Percentiles rank a stretch among this genome's conserved stretches.
phyloP scores from a whole-genome alignment of 257 asterid genomes.

The Solanum neorickii region DNA sequence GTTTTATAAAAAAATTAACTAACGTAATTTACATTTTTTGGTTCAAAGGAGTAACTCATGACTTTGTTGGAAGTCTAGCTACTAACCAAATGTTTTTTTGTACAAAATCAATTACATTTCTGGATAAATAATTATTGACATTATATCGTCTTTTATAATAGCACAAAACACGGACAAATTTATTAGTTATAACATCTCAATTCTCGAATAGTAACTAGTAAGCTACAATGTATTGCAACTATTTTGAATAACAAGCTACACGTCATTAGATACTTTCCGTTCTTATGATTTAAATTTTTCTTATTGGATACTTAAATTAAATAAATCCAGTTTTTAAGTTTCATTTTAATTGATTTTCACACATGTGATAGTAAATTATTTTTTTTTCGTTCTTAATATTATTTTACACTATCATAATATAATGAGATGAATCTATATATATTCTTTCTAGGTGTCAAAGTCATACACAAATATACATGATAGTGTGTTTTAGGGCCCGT shows the following conservation, averaged over 20 bases:
- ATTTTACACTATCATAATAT: too few relatives aligned
- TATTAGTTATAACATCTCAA: not conserved
- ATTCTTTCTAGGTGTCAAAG: too few relatives aligned
- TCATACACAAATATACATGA: not conserved
- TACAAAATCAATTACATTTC: not conserved
- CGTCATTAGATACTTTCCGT: too few relatives aligned
- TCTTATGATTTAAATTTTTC: too few relatives aligned
- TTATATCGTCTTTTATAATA: too few relatives aligned
- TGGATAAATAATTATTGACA: too few relatives aligned
- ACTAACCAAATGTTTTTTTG: not conserved
- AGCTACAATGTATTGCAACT: not conserved
- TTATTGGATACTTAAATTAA: not conserved
- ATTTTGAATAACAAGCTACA: not conserved
- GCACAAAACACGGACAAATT: not conserved
- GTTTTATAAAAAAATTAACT: not conserved
- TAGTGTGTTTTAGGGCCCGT: not conserved
- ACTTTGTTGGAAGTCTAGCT: not conserved
- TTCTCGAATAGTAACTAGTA: not conserved
- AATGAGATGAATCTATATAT: not conserved
- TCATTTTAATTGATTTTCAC: not conserved
- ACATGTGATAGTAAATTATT: not conserved
- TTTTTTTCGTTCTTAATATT: too few relatives aligned
- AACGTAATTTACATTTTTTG: too few relatives aligned
- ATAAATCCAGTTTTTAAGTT: not conserved
- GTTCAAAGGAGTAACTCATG: not conserved